phyloP scores from a whole-genome alignment of 2,329 filamentous ascomycete genomes.

The Didymella segeticola region DNA sequence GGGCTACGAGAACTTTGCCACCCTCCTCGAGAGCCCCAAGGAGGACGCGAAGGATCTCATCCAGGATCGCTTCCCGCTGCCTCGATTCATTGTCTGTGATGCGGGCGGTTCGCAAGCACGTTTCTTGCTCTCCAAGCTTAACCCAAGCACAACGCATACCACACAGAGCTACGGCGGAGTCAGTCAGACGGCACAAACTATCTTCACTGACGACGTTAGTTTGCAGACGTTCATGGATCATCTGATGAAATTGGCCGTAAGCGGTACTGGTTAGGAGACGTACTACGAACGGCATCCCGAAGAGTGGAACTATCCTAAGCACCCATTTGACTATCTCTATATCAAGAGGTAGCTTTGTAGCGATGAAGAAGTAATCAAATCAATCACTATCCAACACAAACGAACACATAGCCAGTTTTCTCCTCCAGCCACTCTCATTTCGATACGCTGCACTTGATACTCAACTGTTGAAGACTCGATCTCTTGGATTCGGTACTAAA shows the following conservation, averaged over 20 bases:
- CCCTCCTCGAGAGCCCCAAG: constrained; percentile 88
- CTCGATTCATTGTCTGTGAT: constrained; percentile 97
- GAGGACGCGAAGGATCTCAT: constrained; percentile 98
- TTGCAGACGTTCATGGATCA: constrained; percentile 99
- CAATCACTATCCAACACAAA: not conserved
- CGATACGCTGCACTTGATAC: too few relatives aligned
- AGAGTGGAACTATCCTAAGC: too few relatives aligned
- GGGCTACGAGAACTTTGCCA: constrained; percentile 94
- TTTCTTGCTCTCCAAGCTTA: constrained; percentile 95
- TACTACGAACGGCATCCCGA: too few relatives aligned
- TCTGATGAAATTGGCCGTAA: constrained; percentile 80
- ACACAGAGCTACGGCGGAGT: constrained; percentile 90
- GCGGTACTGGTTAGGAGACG: constrained; percentile 39
- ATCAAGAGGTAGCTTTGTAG: too few relatives aligned
- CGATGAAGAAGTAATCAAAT: not conserved
- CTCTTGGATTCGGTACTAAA: constrained; percentile 38
- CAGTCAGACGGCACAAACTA: constrained; percentile 90
- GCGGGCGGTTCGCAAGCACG: constrained; percentile 97
- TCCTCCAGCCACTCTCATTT: too few relatives aligned
- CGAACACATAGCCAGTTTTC: too few relatives aligned
- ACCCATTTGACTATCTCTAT: too few relatives aligned
- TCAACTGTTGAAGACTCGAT: too few relatives aligned
- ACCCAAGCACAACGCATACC: constrained; percentile 96
- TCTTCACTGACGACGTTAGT: constrained; percentile 98
- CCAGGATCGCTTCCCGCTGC: constrained; percentile 95